Conservation (phyloP, 805 yeast genomes). For the Zygoascus biomembranicola region DNA sequence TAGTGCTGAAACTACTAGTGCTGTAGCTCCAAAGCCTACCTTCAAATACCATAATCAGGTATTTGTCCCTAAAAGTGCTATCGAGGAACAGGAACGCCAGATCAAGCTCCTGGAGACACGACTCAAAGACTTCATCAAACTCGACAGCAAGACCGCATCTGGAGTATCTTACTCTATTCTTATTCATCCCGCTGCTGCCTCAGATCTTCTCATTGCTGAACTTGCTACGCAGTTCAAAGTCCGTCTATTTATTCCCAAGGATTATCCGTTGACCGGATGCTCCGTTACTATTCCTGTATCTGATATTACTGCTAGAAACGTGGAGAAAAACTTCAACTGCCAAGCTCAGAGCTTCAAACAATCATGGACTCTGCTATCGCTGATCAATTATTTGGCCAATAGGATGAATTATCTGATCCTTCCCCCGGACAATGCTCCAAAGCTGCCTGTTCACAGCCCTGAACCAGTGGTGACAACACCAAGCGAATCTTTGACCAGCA, state of each 20-base stretch:
- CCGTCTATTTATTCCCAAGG: constrained; percentile 13
- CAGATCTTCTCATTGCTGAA: constrained; percentile 14
- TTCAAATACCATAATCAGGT: constrained; percentile 2
- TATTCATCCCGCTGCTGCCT: constrained; percentile 8
- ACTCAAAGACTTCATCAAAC: constrained; percentile 5
- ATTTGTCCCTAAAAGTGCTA: constrained; percentile 15
- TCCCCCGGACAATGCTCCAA: constrained; percentile 8
- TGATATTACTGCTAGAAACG: constrained; percentile 12
- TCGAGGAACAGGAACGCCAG: constrained; percentile 15
- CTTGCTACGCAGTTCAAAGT: constrained; percentile 9
- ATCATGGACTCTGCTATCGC: constrained; percentile 16
- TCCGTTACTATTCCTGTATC: constrained; percentile 11
- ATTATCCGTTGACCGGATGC: constrained; percentile 15
- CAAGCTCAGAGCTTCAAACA: constrained; percentile 11
- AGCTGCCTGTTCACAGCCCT: background rate
- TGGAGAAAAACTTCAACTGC: constrained; percentile 17
- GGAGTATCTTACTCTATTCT: constrained; percentile 7
- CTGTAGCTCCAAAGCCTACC: constrained; percentile 1
- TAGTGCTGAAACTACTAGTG: background rate
- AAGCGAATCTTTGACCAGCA: background rate
- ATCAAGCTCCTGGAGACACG: constrained; percentile 12
- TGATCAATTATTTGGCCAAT: constrained; percentile 14
- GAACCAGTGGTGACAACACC: background rate
- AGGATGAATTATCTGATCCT: constrained; percentile 14
- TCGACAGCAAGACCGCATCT: constrained; percentile 4